Conservation (phyloP, 352 stramenopile species). For the Pythium guiyangense region DNA sequence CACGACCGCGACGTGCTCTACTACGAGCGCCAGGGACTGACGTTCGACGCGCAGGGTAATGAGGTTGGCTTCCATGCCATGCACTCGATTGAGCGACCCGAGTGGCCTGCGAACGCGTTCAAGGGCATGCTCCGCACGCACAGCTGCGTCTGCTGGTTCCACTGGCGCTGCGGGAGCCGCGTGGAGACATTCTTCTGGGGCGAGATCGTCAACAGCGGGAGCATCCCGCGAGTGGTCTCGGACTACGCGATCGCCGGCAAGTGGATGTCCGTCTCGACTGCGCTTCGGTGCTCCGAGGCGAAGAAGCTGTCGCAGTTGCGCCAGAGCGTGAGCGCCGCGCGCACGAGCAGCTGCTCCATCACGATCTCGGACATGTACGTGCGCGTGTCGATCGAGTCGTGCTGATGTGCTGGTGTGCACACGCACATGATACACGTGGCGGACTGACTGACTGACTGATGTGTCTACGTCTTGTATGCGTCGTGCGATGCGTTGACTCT, state of each 20-base stretch:
- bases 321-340: background rate
- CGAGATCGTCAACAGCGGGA: constrained; percentile 25
- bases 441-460: background rate
- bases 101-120: constrained; percentile 21
- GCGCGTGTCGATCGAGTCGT: too few relatives aligned
- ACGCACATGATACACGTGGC: too few relatives aligned
- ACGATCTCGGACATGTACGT: background rate
- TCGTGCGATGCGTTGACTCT: background rate
- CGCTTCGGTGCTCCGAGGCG: background rate
- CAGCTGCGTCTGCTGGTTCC: constrained; percentile 30
- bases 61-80: constrained; percentile 39
- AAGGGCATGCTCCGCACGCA: constrained; percentile 24
- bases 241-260: constrained; percentile 29
- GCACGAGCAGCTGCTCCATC: background rate
- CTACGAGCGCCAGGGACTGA: constrained; percentile 42
- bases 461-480: background rate
- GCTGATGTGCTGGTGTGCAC: too few relatives aligned
- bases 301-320: constrained; percentile 27
- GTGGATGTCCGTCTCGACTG: constrained; percentile 23
- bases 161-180: constrained; percentile 9
- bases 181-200: constrained; percentile 33
- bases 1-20: constrained; percentile 41
- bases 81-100: constrained; percentile 33
- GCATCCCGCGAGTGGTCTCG: constrained; percentile 22
- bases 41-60: constrained; percentile 23